phyloP scores from a whole-genome alignment of 495 filamentous ascomycete species.

The Talaromyces borbonicus region DNA sequence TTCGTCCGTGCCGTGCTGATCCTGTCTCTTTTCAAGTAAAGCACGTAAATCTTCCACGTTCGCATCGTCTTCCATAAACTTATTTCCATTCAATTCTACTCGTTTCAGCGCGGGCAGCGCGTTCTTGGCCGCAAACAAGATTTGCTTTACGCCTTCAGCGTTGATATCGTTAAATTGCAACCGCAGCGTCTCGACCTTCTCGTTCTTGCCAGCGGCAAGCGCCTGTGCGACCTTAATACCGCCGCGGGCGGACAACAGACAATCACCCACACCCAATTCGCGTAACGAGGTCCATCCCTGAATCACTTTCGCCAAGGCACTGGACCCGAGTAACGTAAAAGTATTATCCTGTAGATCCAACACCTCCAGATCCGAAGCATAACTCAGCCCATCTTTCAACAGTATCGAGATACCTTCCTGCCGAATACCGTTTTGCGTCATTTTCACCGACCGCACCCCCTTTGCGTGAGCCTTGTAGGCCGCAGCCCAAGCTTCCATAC shows the following conservation, averaged over 20 bases:
- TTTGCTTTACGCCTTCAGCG: slow-evolving; percentile 53
- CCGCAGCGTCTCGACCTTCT: slow-evolving; percentile 65
- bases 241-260: slow-evolving; percentile 71
- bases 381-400: slow-evolving; percentile 63
- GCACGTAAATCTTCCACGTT: slow-evolving; percentile 43
- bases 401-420: slow-evolving; percentile 80
- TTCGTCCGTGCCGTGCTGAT: slow-evolving; percentile 41
- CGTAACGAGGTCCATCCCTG: slow-evolving; percentile 61
- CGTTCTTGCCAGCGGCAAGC: slow-evolving; percentile 63
- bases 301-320: slow-evolving; percentile 64
- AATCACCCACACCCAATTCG: slow-evolving; percentile 87
- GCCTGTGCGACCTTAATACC: slow-evolving; percentile 62
- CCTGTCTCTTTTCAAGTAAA: slow-evolving; percentile 45
- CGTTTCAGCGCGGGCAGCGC: slow-evolving; percentile 62
- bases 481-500: slow-evolving; percentile 89
- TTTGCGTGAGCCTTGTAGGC: slow-evolving; percentile 70
- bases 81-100: slow-evolving; percentile 93
- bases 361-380: slow-evolving; percentile 53
- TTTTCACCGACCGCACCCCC: slow-evolving; percentile 73
- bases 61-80: slow-evolving; percentile 77
- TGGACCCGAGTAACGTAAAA: slow-evolving; percentile 74
- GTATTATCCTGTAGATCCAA: slow-evolving; percentile 97
- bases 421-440: slow-evolving; percentile 97
- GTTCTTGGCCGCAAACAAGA: slow-evolving; percentile 54
- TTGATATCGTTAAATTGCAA: slow-evolving; percentile 95